Conservation (phyloP, 2,329 filamentous ascomycete species). For the Pseudogymnoascus sp. region DNA sequence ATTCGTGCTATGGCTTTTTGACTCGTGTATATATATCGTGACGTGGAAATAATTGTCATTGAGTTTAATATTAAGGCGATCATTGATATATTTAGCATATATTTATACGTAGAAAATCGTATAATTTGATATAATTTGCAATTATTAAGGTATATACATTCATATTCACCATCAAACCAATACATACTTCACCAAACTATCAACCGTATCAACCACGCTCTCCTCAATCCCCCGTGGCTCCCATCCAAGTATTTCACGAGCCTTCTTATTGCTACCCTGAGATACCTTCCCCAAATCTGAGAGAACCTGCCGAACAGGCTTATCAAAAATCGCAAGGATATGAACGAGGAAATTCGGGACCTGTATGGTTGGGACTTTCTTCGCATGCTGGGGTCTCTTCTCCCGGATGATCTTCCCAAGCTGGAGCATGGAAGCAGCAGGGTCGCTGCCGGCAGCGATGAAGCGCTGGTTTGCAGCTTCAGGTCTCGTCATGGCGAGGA, state of each 20-base stretch:
- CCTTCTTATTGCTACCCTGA: conserved; percentile 1
- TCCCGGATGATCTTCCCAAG: conserved; percentile 23
- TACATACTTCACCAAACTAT: conserved; percentile 11
- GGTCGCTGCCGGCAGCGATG: conserved; percentile 12
- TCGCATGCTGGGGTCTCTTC: conserved; percentile 8
- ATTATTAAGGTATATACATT: background rate
- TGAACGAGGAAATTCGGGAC: conserved; percentile 11
- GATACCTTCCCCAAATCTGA: conserved; percentile 1
- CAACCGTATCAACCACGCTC: conserved; percentile 12
- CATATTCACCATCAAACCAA: background rate
- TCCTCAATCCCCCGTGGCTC: conserved; percentile 10
- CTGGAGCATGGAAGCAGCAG: conserved; percentile 18
- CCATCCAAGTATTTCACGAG: background rate
- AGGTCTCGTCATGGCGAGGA: conserved; percentile 25
- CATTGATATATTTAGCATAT: background rate
- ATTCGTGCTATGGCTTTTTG: background rate
- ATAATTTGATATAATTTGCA: background rate
- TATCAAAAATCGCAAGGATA: background rate
- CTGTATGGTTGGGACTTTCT: conserved; percentile 8
- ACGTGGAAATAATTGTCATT: background rate
- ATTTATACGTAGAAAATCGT: background rate
- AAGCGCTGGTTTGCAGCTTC: conserved; percentile 24
- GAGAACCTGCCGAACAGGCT: background rate
- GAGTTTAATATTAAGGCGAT: background rate
- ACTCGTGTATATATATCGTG: background rate